Conservation (phyloP, 164 flowering plant genomes). For the Macadamia integrifolia region DNA sequence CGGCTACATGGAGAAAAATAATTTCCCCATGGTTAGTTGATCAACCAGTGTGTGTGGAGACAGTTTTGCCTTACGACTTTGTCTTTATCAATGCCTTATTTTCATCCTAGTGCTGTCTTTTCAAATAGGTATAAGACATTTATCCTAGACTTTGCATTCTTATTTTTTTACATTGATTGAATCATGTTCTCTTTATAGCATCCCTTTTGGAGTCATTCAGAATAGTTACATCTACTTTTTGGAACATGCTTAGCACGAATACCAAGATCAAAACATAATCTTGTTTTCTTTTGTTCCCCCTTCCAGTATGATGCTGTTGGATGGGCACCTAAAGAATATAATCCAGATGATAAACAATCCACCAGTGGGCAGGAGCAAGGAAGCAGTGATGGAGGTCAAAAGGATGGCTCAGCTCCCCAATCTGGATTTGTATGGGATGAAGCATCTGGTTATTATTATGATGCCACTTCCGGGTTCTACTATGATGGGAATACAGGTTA, state of each 20-base stretch:
- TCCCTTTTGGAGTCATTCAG: too few species aligned
- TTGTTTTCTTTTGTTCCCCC: not conserved
- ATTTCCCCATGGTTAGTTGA: too few species aligned
- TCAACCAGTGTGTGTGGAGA: too few species aligned
- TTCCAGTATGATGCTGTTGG: slow-evolving; percentile 95
- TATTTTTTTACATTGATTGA: too few species aligned
- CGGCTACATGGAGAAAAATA: not conserved
- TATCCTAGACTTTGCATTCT: too few species aligned
- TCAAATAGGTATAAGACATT: too few species aligned
- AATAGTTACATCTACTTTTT: too few species aligned
- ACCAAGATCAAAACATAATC: too few species aligned
- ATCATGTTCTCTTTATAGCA: too few species aligned
- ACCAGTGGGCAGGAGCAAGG: slow-evolving; percentile 42
- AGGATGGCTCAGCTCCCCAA: slow-evolving; percentile 60
- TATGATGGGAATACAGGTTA: slow-evolving; percentile 93
- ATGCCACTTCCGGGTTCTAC: slow-evolving; percentile 97
- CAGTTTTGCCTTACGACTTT: not conserved
- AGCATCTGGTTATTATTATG: slow-evolving; percentile 97
- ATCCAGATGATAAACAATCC: slow-evolving; percentile 81
- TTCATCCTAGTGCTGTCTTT: too few species aligned
- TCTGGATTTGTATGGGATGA: slow-evolving; percentile 99
- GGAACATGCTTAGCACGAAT: too few species aligned
- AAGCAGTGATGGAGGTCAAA: slow-evolving; percentile 32
- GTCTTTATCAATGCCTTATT: too few species aligned
- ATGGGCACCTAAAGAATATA: slow-evolving; percentile 99